A percentile compares a stretch with the other conserved stretches of the same genome.
Evolutionary conservation across 306 rosid species (phyloP).

Genomic region (peach (Prunus persica)): DNA sequence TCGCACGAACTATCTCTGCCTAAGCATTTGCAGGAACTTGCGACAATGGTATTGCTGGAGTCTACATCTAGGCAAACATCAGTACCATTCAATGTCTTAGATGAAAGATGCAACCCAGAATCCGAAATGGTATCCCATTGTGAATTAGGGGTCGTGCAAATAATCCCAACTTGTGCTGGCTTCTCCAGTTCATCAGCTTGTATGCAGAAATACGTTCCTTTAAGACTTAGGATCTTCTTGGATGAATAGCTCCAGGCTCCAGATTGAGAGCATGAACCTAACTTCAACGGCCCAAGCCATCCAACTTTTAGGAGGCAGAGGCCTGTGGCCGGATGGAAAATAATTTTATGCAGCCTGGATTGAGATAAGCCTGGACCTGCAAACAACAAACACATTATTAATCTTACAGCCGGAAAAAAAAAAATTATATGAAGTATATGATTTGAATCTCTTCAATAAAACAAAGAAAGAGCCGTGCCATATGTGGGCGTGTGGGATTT

Average conservation of each 20-base stretch:
- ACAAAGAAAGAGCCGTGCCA: neutral
- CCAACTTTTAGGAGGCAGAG: slow-evolving; percentile 54
- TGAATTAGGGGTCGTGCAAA: slow-evolving; percentile 42
- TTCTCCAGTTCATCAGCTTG: slow-evolving; percentile 42
- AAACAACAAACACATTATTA: slow-evolving; percentile 1
- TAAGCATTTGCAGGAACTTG: slow-evolving; percentile 74
- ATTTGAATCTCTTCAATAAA: neutral
- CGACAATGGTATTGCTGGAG: slow-evolving; percentile 46
- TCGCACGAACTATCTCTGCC: slow-evolving; percentile 49
- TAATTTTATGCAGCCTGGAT: slow-evolving; percentile 34
- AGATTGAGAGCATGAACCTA: slow-evolving; percentile 56
- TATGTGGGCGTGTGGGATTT: neutral
- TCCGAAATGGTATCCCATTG: slow-evolving; percentile 72
- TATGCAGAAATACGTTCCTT: slow-evolving; percentile 72
- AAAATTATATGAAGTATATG: neutral
- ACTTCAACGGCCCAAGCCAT: slow-evolving; percentile 33
- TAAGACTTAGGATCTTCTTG: slow-evolving; percentile 40
- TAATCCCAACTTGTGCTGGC: slow-evolving; percentile 46
- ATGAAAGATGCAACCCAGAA: slow-evolving; percentile 70
- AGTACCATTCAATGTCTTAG: slow-evolving; percentile 38
- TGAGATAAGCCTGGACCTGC: slow-evolving; percentile 53
- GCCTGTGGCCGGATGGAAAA: slow-evolving; percentile 77
- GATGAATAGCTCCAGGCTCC: slow-evolving; percentile 63
- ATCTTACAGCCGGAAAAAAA: neutral
- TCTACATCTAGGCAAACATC: slow-evolving; percentile 69